Evolutionary conservation across 441 rosid species (phyloP), one percentile per base, ranked within the genome.

Genomic region (Daphne laureola): DNA sequence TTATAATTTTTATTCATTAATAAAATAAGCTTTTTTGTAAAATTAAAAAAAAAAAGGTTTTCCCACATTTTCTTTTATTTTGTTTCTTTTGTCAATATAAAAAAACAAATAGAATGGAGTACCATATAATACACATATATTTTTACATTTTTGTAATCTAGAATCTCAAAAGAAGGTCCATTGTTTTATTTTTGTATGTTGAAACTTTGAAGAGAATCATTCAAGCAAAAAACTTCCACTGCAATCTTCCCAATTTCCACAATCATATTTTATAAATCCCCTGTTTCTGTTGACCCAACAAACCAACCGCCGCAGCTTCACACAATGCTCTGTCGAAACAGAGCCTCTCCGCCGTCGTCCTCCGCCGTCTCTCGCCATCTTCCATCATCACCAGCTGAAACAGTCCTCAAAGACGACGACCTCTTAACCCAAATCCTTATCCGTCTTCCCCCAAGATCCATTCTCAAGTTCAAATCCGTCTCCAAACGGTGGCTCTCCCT

Each of bases 401-500:
- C n/a, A 26, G 73, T 74, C 5, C 76, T 71, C 36, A 67, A 55
- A 46, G 62, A 68, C 9, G 74, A 67, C 17, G 76, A 75, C 45
- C 45, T 78, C 61, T 58, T 81, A 49, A 42, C 17, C 31, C 63
- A 71, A 13, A 71, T 83, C 55, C 82, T 81, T 46, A 16, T 59
- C 31, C 44, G 54, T 12, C 63, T 81, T 14, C 82, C 82, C 2
- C 21, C 68, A 43, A 81, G 76, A 64, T 54, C 83, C 11, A 76
- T 83, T 14, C 38, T 76, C 49, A 74, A 41, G 62, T 77, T 64
- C 71, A 80, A 71, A 51, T 54, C 59, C 7, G 79, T 80, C 5
- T 80, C 86, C 0, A 77, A 74, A 59, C 72, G 58, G 44, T 81
- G 84, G 84, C 76, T 71, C 50, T 79, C 76, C 4, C 77, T 81